These are phyloP conservation scores for Solanum ahanhuiri DNA, from an alignment of 257 asterid species.

Conservation along the genomic window DNA sequence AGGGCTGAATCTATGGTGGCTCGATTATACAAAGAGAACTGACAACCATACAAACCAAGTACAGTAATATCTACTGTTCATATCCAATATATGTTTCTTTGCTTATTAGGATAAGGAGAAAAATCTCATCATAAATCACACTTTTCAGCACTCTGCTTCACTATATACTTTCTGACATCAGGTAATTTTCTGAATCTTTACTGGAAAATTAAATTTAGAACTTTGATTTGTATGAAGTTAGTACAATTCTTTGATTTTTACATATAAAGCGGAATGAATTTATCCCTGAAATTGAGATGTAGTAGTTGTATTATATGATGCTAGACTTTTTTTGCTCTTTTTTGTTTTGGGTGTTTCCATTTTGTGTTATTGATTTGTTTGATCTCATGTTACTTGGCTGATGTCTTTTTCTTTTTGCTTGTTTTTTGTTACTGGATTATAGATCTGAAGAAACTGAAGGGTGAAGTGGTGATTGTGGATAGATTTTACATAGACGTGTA, in stretches of 20 bases:
- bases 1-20: neutral
- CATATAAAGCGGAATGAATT: neutral
- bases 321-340: neutral
- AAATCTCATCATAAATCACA: neutral
- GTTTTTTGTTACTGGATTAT: slow-evolving; percentile 8
- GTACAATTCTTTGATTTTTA: neutral
- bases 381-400: neutral
- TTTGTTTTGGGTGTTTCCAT: neutral
- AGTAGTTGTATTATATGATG: neutral
- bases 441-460: slow-evolving; percentile 74
- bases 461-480: slow-evolving; percentile 22
- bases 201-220: neutral
- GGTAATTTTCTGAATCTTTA: neutral
- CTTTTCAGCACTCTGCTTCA: neutral
- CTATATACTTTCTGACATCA: neutral
- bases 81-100: neutral
- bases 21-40: neutral
- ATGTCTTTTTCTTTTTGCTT: neutral
- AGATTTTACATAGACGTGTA: slow-evolving; percentile 16
- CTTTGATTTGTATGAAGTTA: neutral
- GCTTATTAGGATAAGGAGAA: neutral
- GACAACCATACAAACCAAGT: neutral
- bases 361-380: neutral
- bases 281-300: neutral
- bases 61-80: neutral